A percentile compares a stretch with the other conserved stretches of the same genome.
Evolutionary conservation across 169 alveolate species (phyloP).

Genomic region (Babesia bigemina): DNA sequence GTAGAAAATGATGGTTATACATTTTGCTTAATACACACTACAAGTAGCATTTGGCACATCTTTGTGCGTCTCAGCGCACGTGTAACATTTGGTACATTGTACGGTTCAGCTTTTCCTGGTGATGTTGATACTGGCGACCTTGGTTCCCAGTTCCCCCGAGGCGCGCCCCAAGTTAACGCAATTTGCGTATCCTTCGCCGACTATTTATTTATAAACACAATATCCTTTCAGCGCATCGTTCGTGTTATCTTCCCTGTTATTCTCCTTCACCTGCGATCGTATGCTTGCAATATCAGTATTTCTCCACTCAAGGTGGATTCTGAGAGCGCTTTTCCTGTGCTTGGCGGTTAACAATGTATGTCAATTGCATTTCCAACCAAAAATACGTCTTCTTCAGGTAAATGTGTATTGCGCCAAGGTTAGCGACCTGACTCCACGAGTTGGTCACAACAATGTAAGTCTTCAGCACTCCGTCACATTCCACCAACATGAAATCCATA

Average conservation of each 20-base stretch:
- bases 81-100: too few species aligned
- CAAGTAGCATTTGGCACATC: too few species aligned
- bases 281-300: conserved; percentile 15
- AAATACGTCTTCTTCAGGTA: neutral
- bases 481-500: neutral
- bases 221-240: too few species aligned
- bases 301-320: neutral
- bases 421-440: conserved; percentile 32
- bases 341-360: neutral
- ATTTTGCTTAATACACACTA: too few species aligned
- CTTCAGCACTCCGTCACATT: neutral
- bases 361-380: neutral
- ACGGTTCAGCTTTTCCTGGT: too few species aligned
- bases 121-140: too few species aligned
- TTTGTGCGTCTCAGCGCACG: too few species aligned
- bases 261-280: neutral
- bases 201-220: too few species aligned
- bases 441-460: conserved; percentile 10
- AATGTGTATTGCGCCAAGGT: conserved; percentile 19
- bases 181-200: too few species aligned
- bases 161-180: neutral
- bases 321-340: neutral
- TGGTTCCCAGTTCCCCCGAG: neutral
- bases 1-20: too few species aligned
- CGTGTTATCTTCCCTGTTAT: too few species aligned